A percentile compares a stretch with the other conserved stretches of the same genome.
Evolutionary conservation across 805 yeast species (phyloP).

Genomic region (Spathaspora hagerdaliae): DNA sequence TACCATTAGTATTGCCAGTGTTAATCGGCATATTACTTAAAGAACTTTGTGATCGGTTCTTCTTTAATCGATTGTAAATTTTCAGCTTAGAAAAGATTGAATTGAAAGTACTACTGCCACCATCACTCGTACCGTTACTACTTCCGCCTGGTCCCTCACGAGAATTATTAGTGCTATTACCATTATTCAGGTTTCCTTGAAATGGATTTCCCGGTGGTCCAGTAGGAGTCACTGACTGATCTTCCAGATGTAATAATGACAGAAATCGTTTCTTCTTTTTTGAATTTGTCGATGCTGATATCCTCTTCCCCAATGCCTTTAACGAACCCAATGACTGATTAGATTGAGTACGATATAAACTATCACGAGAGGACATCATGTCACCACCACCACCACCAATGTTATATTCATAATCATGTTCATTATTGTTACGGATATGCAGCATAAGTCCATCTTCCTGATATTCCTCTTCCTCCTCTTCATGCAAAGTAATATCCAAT

Average conservation of each 20-base stretch:
- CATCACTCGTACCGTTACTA: neutral
- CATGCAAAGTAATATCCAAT: neutral
- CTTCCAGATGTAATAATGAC: too few species aligned
- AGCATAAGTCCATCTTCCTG: too few species aligned
- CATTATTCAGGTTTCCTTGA: too few species aligned
- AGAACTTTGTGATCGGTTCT: conserved; percentile 6
- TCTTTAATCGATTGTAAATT: conserved; percentile 33
- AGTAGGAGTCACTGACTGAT: too few species aligned
- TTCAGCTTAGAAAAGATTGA: conserved; percentile 25
- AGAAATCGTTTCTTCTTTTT: neutral
- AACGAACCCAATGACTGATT: conserved; percentile 4
- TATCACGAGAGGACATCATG: neutral
- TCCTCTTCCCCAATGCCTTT: neutral
- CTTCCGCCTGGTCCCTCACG: neutral
- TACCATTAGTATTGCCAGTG: too few species aligned
- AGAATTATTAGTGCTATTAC: too few species aligned
- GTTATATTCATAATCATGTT: neutral
- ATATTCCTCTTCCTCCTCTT: conserved; percentile 7
- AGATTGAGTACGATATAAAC: conserved; percentile 3
- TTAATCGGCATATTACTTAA: too few species aligned
- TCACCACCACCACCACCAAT: neutral
- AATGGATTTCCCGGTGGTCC: too few species aligned
- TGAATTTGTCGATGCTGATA: neutral
- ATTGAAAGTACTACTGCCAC: conserved; percentile 5
- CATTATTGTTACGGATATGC: too few species aligned